A percentile compares a stretch with the other conserved stretches of the same genome.
These are phyloP conservation scores for Arctostaphylos glauca DNA, from an alignment of 148 eudicot genomes.

Conservation along the genomic window DNA sequence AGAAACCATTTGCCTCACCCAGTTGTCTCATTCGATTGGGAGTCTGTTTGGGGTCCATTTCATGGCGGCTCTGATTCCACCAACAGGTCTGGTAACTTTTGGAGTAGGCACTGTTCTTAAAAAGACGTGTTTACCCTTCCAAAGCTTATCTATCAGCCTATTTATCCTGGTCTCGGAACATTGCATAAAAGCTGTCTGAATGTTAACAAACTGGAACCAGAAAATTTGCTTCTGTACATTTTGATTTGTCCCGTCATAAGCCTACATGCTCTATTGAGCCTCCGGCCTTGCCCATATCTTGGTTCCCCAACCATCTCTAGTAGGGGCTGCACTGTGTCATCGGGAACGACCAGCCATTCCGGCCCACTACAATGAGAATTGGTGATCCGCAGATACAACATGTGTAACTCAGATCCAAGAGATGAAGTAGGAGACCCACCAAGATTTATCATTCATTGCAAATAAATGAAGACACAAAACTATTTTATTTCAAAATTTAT, in stretches of 20 bases:
- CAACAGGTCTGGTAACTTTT: slow-evolving; percentile 21
- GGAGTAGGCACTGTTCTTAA: slow-evolving; percentile 32
- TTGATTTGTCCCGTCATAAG: slow-evolving; percentile 5
- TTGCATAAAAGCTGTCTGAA: slow-evolving; percentile 5
- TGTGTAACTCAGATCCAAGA: not conserved
- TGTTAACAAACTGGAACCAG: not conserved
- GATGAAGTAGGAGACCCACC: not conserved
- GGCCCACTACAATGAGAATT: too few species aligned
- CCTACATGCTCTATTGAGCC: too few species aligned
- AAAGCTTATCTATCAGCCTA: not conserved
- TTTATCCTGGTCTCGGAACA: not conserved
- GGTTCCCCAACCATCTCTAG: too few species aligned
- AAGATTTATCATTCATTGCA: not conserved
- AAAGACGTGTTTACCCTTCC: not conserved
- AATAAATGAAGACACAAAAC: not conserved
- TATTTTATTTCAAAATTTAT: not conserved
- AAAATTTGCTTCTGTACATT: slow-evolving; percentile 8
- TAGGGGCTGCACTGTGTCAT: too few species aligned
- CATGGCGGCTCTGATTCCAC: slow-evolving; percentile 22
- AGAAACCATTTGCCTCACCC: slow-evolving; percentile 19
- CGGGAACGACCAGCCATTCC: too few species aligned
- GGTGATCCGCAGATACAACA: too few species aligned
- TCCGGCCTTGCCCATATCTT: too few species aligned
- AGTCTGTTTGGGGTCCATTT: slow-evolving; percentile 15
- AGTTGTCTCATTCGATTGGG: slow-evolving; percentile 18